Percentiles rank a stretch among this genome's conserved stretches.
Conservation (phyloP, 2,329 filamentous ascomycete species). For the Colletotrichum sidae region DNA sequence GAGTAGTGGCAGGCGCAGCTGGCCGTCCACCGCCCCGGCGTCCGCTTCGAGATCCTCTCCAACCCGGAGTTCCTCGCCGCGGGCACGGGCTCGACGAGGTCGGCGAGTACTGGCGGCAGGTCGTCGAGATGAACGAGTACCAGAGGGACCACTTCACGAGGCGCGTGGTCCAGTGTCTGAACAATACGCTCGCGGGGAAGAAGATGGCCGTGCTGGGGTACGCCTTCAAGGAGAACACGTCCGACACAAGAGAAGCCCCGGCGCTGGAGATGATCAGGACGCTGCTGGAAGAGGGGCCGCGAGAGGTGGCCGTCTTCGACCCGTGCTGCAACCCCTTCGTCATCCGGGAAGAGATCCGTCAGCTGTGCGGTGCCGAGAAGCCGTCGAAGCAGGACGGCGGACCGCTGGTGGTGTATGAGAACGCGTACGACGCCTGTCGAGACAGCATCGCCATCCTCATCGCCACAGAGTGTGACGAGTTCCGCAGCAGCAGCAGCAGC, state of each 20-base stretch:
- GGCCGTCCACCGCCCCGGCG: slow-evolving; percentile 68
- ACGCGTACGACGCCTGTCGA: slow-evolving; percentile 61
- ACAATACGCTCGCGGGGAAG: slow-evolving; percentile 76
- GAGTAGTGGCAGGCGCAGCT: slow-evolving; percentile 56
- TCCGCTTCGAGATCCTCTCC: slow-evolving; percentile 80
- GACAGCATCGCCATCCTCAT: slow-evolving; percentile 63
- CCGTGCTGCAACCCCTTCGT: slow-evolving; percentile 67
- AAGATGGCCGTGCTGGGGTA: slow-evolving; percentile 80
- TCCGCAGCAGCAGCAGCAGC: slow-evolving; percentile 50
- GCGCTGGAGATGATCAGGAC: slow-evolving; percentile 75
- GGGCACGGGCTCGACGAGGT: slow-evolving; percentile 73
- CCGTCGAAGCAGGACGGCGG: slow-evolving; percentile 37
- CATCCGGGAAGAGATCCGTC: slow-evolving; percentile 61
- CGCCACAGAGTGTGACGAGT: slow-evolving; percentile 68
- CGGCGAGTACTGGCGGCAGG: slow-evolving; percentile 78
- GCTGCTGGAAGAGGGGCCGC: slow-evolving; percentile 73
- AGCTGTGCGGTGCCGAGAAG: slow-evolving; percentile 52
- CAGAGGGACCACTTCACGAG: slow-evolving; percentile 76
- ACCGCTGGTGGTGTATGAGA: slow-evolving; percentile 59
- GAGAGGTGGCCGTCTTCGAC: slow-evolving; percentile 76
- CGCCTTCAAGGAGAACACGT: slow-evolving; percentile 84
- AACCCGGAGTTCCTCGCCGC: slow-evolving; percentile 87
- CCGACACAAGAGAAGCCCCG: slow-evolving; percentile 78
- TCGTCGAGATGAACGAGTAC: slow-evolving; percentile 81
- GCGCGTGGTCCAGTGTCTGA: slow-evolving; percentile 73